Percentiles rank a stretch among this genome's conserved stretches.
These are phyloP conservation scores for Zangia roseola DNA, from an alignment of 768 basidiomycete species.

Conservation along the genomic window DNA sequence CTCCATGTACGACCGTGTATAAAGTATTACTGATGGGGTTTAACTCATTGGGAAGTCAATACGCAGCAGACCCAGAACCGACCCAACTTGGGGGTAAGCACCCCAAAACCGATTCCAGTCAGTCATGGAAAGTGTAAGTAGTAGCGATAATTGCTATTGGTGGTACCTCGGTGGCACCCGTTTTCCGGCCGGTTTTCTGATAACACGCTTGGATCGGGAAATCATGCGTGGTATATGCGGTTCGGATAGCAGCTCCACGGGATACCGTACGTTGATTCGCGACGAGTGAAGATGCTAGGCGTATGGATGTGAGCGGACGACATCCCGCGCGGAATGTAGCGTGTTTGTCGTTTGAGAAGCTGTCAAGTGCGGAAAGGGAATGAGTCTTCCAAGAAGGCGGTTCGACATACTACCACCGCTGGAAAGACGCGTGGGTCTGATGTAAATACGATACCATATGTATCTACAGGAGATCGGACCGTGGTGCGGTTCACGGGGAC, in stretches of 20 bases:
- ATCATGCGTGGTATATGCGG: not conserved
- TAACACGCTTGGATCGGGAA: not conserved
- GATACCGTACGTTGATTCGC: conserved; percentile 1
- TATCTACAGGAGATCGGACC: conserved; percentile 4
- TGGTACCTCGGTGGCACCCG: not conserved
- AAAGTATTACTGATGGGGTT: conserved; percentile 4
- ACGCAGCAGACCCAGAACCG: not conserved
- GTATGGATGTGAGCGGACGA: not conserved
- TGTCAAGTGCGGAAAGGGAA: conserved; percentile 8
- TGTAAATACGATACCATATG: not conserved
- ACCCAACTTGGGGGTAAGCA: not conserved
- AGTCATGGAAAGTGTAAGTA: not conserved
- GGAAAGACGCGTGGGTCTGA: not conserved
- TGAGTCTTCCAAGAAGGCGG: not conserved
- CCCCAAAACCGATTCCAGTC: conserved; percentile 10
- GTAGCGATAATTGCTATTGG: conserved; percentile 14
- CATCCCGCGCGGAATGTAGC: too few species aligned
- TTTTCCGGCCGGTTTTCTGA: too few species aligned
- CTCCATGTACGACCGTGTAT: not conserved
- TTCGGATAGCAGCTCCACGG: conserved; percentile 10
- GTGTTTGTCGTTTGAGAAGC: not conserved
- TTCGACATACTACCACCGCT: not conserved
- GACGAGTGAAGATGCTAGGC: too few species aligned
- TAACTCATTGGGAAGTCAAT: conserved; percentile 8
- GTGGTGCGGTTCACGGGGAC: not conserved